Evolutionary conservation across 2,329 filamentous ascomycete species (phyloP), one percentile per base, ranked within the genome.

Genomic region (Diaporthe batatas): DNA sequence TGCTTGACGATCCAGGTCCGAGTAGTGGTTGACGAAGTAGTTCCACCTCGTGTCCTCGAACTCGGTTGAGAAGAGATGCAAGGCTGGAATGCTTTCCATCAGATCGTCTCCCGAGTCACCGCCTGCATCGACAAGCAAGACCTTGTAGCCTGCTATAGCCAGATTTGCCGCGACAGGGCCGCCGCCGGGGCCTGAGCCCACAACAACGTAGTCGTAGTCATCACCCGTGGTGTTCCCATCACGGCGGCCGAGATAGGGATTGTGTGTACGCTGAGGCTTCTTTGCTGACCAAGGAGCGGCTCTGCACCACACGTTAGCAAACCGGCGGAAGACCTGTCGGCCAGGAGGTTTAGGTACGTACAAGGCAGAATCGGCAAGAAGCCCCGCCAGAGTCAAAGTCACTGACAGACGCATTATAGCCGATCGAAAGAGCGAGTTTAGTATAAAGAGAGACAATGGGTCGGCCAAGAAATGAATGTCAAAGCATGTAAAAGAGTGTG

Each of bases 41-140:
- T 64, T 34, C 71, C 71, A 73, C n/a, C 32, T 68, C 6, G 51
- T 68, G 16, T 68, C 70, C 23, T 68, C 59, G 23, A 57, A 55
- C 18, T 72, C 70, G 8, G 59, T 58, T 8, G 51, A 72, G 62
- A 47, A 55, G 16, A 68, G 39, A 70, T 58, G 54, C 54, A 70
- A 44, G 11, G 68, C 68, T 18, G 68, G 68, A 25, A 70, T 16
- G n/a, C 16, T 65, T 74, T 87, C 83, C 34, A 42, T 68, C 21
- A 47, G n/a, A n/a, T 72, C 51, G 4, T 57, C 58, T 14, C 82
- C 84, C 73, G 87, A 83, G 74, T 89, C 86, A 74, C 86, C 85
- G 70, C 86, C 86, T 29, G 86, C 86, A 75, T 89, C 87, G 42
- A 89, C 83, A 5, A 89, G 81, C 34, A 88, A 81, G 6, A 86